These are phyloP conservation scores for Erythrophleum fordii DNA, from an alignment of 306 rosid genomes.

Conservation along the genomic window DNA sequence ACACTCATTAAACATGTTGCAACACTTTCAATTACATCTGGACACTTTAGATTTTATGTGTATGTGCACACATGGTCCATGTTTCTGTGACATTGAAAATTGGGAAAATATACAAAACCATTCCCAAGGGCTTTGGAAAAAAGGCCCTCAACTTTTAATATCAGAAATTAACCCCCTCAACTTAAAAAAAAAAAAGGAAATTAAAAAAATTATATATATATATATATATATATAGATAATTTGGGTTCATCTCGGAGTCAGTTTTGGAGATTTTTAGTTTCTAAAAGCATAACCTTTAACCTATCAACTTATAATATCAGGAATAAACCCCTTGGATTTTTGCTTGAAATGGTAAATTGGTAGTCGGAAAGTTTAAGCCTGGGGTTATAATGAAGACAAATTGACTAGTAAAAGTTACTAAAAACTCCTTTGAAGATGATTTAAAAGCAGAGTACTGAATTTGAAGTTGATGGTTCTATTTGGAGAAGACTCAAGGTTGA, in stretches of 20 bases:
- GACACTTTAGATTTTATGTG: too few relatives aligned
- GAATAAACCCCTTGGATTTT: neutral
- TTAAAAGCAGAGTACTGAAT: neutral
- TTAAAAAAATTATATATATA: too few relatives aligned
- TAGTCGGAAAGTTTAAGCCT: neutral
- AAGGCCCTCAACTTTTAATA: neutral
- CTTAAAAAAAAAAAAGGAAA: too few relatives aligned
- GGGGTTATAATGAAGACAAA: neutral
- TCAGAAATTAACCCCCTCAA: neutral
- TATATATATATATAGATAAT: neutral
- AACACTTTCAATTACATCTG: neutral
- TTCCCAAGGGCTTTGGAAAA: neutral
- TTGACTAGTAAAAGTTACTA: neutral
- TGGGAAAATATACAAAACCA: neutral
- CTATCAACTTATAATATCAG: neutral
- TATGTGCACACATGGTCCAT: neutral
- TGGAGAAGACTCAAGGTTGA: neutral
- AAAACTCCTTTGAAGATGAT: neutral
- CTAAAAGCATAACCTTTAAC: neutral
- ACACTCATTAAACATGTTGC: neutral
- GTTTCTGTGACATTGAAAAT: neutral
- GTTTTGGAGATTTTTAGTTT: neutral
- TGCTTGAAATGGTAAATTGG: neutral
- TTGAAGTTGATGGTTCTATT: neutral
- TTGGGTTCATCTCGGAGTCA: neutral